These are phyloP conservation scores for Penicillium riverlandense DNA, from an alignment of 495 filamentous ascomycete genomes.

Conservation along the genomic window DNA sequence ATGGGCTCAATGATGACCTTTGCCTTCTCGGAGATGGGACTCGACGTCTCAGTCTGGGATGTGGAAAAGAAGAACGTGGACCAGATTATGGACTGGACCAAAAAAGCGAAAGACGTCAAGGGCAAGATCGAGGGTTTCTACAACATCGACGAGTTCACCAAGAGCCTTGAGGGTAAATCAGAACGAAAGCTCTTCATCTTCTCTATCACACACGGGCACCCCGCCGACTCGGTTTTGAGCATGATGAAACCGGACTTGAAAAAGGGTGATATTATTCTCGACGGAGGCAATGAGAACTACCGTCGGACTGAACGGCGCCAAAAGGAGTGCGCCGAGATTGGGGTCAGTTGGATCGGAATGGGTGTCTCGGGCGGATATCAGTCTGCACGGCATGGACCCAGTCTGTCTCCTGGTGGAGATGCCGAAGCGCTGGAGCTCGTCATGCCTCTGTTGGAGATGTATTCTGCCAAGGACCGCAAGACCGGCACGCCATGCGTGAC, in stretches of 20 bases:
- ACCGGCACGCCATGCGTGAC: conserved; percentile 56
- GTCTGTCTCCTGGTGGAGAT: conserved; percentile 59
- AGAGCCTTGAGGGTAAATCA: conserved; percentile 27
- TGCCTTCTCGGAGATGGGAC: conserved; percentile 53
- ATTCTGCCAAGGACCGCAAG: conserved; percentile 52
- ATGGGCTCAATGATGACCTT: conserved; percentile 64
- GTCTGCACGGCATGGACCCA: conserved; percentile 56
- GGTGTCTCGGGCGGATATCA: conserved; percentile 68
- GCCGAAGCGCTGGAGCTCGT: conserved; percentile 48
- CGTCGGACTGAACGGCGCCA: conserved; percentile 60
- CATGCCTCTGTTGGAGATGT: conserved; percentile 54
- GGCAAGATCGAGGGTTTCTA: conserved; percentile 29
- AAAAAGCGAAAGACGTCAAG: conserved; percentile 13
- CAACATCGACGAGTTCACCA: conserved; percentile 32
- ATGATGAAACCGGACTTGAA: conserved; percentile 49
- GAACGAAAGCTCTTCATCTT: conserved; percentile 52
- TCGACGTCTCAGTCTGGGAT: conserved; percentile 57
- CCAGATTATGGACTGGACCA: conserved; percentile 16
- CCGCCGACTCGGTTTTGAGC: conserved; percentile 57
- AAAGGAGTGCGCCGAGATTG: conserved; percentile 43
- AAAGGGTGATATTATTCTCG: conserved; percentile 62
- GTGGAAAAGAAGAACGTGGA: conserved; percentile 44
- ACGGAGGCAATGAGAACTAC: conserved; percentile 67
- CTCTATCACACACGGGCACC: conserved; percentile 61
- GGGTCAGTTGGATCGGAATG: conserved; percentile 58